Conservation (phyloP, 2,329 filamentous ascomycete genomes). For the Trichoderma sp. region DNA sequence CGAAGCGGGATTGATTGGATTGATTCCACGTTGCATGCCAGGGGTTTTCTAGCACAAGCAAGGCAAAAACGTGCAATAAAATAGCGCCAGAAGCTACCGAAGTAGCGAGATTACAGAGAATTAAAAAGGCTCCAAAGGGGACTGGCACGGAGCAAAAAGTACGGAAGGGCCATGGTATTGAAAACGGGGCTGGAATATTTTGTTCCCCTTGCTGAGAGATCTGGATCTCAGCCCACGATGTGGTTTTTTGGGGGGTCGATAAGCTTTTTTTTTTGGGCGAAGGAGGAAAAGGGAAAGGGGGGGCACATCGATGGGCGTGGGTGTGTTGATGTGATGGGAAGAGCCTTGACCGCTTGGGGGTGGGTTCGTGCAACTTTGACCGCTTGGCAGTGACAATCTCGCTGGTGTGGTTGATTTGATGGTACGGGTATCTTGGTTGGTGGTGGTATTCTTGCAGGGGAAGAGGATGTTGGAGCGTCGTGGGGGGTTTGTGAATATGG, state of each 20-base stretch:
- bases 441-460: background rate
- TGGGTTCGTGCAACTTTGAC: background rate
- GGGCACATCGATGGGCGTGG: background rate
- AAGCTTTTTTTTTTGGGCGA: background rate
- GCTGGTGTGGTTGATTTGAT: background rate
- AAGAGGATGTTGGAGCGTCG: background rate
- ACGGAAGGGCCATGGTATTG: background rate
- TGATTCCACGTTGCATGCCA: background rate
- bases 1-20: background rate
- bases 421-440: background rate
- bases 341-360: constrained; percentile 2
- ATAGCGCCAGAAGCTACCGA: background rate
- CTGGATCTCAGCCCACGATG: background rate
- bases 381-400: background rate
- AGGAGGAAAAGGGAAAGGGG: background rate
- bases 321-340: background rate
- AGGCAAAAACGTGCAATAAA: background rate
- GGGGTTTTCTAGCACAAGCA: background rate
- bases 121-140: background rate
- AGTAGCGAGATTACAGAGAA: constrained; percentile 6
- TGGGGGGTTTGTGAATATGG: background rate
- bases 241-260: background rate
- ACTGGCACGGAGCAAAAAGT: background rate
- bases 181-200: background rate
- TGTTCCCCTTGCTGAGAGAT: background rate